These are phyloP conservation scores for Penicillium hordei DNA, from an alignment of 2,329 filamentous ascomycete genomes.

Conservation along the genomic window DNA sequence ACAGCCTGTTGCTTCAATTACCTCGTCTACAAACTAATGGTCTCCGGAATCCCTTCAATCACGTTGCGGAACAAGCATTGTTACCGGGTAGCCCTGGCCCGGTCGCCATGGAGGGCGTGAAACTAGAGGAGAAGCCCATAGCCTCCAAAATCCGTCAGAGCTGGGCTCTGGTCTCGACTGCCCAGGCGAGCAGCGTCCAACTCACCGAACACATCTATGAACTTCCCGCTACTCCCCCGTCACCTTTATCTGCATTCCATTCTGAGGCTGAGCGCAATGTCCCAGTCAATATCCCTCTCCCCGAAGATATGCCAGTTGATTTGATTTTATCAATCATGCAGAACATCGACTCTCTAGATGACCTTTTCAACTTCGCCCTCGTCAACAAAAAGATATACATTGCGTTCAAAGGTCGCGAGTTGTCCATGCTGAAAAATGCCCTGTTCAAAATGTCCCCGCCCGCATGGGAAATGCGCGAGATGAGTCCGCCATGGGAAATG, in stretches of 20 bases:
- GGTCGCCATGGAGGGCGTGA: background rate
- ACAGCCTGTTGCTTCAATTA: slow-evolving; percentile 20
- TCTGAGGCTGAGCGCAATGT: slow-evolving; percentile 9
- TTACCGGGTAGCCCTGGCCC: slow-evolving; percentile 2
- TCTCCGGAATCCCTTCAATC: slow-evolving; percentile 10
- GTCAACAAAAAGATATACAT: slow-evolving; percentile 58
- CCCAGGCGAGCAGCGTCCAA: slow-evolving; percentile 23
- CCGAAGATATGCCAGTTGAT: slow-evolving; percentile 47
- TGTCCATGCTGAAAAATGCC: slow-evolving; percentile 53
- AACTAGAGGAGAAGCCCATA: background rate
- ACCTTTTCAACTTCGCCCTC: slow-evolving; percentile 56
- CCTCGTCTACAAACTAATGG: slow-evolving; percentile 23
- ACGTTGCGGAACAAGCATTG: background rate
- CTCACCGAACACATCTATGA: slow-evolving; percentile 34
- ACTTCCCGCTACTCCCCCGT: slow-evolving; percentile 31
- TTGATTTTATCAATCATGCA: slow-evolving; percentile 55
- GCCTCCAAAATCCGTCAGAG: slow-evolving; percentile 14
- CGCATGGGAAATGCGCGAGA: slow-evolving; percentile 61
- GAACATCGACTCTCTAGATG: slow-evolving; percentile 51
- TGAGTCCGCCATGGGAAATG: slow-evolving; percentile 53
- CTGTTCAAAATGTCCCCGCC: slow-evolving; percentile 56
- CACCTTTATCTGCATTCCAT: slow-evolving; percentile 13
- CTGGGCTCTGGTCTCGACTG: slow-evolving; percentile 18
- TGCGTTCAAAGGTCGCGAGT: slow-evolving; percentile 58
- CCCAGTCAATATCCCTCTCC: slow-evolving; percentile 35